phyloP scores from a whole-genome alignment of 768 basidiomycete genomes.

The Omphalotus guepiniiformis region DNA sequence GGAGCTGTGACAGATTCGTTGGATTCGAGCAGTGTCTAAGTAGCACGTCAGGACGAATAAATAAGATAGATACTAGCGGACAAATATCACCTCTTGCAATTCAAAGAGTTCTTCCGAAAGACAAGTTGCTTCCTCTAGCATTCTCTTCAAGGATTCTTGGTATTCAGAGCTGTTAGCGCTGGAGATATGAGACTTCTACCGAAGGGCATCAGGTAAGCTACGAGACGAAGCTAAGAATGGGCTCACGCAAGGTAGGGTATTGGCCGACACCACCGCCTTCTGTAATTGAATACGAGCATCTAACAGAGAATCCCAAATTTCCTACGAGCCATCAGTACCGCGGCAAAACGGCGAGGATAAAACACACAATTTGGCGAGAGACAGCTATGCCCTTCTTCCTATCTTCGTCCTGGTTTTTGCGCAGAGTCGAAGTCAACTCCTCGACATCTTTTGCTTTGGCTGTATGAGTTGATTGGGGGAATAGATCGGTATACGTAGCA shows the following conservation, averaged over 20 bases:
- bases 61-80: background rate
- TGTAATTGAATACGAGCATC: constrained; percentile 92
- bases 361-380: constrained; percentile 73
- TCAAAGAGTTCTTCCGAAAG: constrained; percentile 66
- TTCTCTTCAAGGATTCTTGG: constrained; percentile 40
- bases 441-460: constrained; percentile 18
- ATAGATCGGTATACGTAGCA: constrained; percentile 8
- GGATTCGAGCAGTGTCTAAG: constrained; percentile 40
- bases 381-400: constrained; percentile 81
- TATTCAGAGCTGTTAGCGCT: constrained; percentile 38
- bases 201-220: constrained; percentile 4
- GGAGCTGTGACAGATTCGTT: constrained; percentile 47
- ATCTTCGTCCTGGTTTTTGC: constrained; percentile 63
- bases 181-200: constrained; percentile 27
- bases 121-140: constrained; percentile 56
- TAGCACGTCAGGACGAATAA: constrained; percentile 15
- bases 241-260: constrained; percentile 62
- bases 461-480: too few species aligned
- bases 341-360: background rate
- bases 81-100: constrained; percentile 56
- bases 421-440: constrained; percentile 50
- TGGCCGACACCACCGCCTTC: constrained; percentile 65
- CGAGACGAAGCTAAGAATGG: too few species aligned
- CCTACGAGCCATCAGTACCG: constrained; percentile 35
- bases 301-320: constrained; percentile 80